Base-by-base conservation (phyloP, 2,329 filamentous ascomycete species). In the Gremmenia infestans region DNA sequence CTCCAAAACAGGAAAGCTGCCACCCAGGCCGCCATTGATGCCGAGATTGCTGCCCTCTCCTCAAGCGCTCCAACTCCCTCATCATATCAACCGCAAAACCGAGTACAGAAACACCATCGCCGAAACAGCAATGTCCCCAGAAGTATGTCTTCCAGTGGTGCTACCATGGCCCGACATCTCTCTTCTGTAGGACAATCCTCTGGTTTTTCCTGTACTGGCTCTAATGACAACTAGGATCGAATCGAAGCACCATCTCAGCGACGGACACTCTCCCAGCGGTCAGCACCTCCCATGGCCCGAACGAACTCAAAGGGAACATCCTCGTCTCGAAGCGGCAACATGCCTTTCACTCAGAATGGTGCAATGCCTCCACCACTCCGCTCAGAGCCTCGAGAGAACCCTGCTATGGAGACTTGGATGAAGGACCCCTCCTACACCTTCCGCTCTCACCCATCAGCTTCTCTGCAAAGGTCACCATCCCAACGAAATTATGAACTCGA, bases 91-190 rank as follows among this genome's bases (percentile, higher is more conserved):
- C 57, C 63, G 25, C 62, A 63, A 40, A 62, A 64, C 22, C 64
- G 65, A 11, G 64, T 68, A 28, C 57, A 67, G 57, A 68, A 67
- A 53, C 58, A 59, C 19, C 63, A 63, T 14, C 65, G 61, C 48
- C 63, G 60, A 52, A 57, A 53, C 32, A 47, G 45, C 37, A 55
- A 67, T 65, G 63, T 65, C 32, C 57, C 65, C 32, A 65, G 67
- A 56, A 68, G 65, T 51, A 62, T 68, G 58, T 67, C 67, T 22
- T 66, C 54, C 47, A 63, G 32, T 51, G 67, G 67, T 52, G 53
- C 61, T 23, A 55, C 61, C 53, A 68, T 67, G 62, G 59, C 63
- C 35, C 59, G 64, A 40, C 59, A 65, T 42, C 57, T 52, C 22
- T 66, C 64, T 40, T 61, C 64, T 53, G 65, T 68, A 67, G 60